These are phyloP conservation scores for Gossypium anomalum DNA, from an alignment of 345 rosid species.

Conservation along the genomic window DNA sequence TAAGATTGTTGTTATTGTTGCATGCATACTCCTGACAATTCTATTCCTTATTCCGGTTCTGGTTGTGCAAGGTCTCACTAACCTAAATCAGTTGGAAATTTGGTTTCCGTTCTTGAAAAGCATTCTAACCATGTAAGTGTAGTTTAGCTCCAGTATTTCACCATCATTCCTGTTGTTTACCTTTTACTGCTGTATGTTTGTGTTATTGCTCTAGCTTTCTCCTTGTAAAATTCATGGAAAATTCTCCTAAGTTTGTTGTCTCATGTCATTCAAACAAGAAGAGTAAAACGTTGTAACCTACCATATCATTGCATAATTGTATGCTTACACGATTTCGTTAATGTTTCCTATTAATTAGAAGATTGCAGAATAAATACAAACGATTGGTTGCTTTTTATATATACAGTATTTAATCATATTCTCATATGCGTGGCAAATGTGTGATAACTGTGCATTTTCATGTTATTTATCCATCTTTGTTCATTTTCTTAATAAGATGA, in stretches of 20 bases:
- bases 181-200: background rate
- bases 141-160: conserved; percentile 8
- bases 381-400: background rate
- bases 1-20: conserved; percentile 58
- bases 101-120: conserved; percentile 78
- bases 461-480: conserved; percentile 3
- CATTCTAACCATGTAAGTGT: conserved; percentile 63
- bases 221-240: background rate
- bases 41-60: conserved; percentile 87
- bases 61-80: conserved; percentile 92
- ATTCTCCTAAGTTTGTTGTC: background rate
- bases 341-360: background rate
- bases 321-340: background rate
- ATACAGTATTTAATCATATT: background rate
- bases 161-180: background rate
- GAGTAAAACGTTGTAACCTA: background rate
- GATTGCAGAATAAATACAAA: background rate
- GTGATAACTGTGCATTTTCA: conserved; percentile 5
- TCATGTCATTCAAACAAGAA: background rate
- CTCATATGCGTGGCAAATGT: background rate
- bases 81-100: conserved; percentile 67
- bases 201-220: background rate
- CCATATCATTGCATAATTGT: background rate
- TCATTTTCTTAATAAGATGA: background rate
- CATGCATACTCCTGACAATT: conserved; percentile 69